Evolutionary conservation across 129 eudicot genomes (phyloP), one percentile per base, ranked within the genome.

Genomic region (Gnaphalium uliginosum): DNA sequence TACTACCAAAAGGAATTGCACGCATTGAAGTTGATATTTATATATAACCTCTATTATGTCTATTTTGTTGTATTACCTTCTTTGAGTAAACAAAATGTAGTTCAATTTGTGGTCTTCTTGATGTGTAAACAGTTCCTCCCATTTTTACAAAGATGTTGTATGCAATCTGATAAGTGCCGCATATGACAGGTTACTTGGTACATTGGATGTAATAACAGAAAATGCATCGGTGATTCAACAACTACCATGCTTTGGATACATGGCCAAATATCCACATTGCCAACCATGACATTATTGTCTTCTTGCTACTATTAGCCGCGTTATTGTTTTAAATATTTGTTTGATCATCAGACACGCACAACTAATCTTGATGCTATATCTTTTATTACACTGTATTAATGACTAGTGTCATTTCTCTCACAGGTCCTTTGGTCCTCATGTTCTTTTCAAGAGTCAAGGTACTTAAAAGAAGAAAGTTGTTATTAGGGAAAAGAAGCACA

Each of bases 201-300:
- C 87, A 60, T 97, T 90, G 74, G 91, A 89, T 59, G 98, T 90
- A 58, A 85, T 90, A 46, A 96, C 98, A 71, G 96, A 96, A 78
- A 94, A 94, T 85, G 90, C 98, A 90, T 94, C 71, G 97, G 98
- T 75, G 97, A 94, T 81, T 96, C 90, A 74, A 94, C 97, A 8
- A 90, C 98, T 35, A 89, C 96, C 66, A 90, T 93, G 97, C 93
- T 93, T 53, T 93, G 98, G 98, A 93, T 93, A 79, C 98, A 90
- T n/a, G n/a, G n/a, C n/a, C n/a, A n/a, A n/a, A n/a, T n/a, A n/a
- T n/a, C n/a, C n/a, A 93, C 98, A 32, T 56, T 90, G 84, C 91
- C 74, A 75, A 93, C 97, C 67, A 90, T 93, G 93, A 84, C 87
- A 90, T 97, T 93, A 24, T 69, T 79, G 15, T 46, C 15, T 82